Evolutionary conservation across 805 yeast genomes (phyloP).

Genomic region (Candida railenensis): DNA sequence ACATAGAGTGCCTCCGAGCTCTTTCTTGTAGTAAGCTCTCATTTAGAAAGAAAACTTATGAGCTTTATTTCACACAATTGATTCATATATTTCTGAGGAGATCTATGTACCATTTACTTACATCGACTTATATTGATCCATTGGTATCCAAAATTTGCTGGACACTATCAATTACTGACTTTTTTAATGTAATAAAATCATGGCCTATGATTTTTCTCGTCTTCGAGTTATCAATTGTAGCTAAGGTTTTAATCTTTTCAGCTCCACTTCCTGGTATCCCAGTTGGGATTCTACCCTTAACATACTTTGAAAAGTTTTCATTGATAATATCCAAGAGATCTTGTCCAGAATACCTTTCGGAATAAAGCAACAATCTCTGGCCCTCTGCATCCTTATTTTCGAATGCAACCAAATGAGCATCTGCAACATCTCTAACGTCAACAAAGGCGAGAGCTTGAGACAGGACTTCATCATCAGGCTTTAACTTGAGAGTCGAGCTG

Average conservation of each 20-base stretch:
- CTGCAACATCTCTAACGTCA: conserved; percentile 67
- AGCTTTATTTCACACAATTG: no score
- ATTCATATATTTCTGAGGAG: no score
- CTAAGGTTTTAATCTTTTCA: conserved; percentile 7
- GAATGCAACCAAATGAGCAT: conserved; percentile 52
- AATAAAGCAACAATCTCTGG: conserved; percentile 26
- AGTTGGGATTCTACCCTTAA: conserved; percentile 13
- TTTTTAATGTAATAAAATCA: conserved; percentile 36
- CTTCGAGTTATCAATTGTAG: conserved; percentile 32
- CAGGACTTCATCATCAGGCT: conserved; percentile 15
- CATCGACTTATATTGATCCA: no score
- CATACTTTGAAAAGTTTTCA: conserved; percentile 20
- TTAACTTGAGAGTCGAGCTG: conserved; percentile 18
- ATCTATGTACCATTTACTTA: no score
- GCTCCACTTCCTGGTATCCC: conserved; percentile 24
- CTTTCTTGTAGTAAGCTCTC: background rate
- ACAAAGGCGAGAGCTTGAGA: conserved; percentile 30
- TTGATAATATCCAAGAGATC: conserved; percentile 19
- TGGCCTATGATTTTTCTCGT: conserved; percentile 39
- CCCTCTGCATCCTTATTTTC: conserved; percentile 32
- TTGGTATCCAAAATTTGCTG: conserved; percentile 35
- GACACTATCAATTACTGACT: conserved; percentile 42
- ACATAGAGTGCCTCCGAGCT: no score
- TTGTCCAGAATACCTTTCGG: conserved; percentile 16
- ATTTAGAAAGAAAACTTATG: background rate